These are phyloP conservation scores for Ceratobasidium sp. DNA, from an alignment of 1,284 basidiomycete genomes.

Conservation along the genomic window DNA sequence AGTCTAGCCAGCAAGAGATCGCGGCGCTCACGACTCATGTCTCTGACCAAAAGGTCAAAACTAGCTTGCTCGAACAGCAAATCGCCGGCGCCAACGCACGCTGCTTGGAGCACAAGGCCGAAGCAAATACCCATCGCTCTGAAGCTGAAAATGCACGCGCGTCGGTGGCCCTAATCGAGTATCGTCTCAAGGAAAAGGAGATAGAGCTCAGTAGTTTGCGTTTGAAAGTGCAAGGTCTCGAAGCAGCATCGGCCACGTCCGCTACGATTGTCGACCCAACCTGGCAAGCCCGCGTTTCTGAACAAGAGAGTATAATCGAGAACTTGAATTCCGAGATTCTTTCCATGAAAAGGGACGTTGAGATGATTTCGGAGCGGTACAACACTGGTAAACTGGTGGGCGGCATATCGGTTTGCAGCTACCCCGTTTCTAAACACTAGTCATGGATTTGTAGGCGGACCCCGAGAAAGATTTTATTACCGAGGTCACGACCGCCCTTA, in stretches of 20 bases:
- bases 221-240: not conserved
- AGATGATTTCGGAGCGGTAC: conserved; percentile 14
- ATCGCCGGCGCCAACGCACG: conserved; percentile 15
- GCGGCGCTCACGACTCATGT: not conserved
- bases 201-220: conserved; percentile 11
- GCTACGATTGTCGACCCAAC: not conserved
- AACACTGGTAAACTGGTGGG: conserved; percentile 19
- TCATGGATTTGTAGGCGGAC: not conserved
- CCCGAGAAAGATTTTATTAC: conserved; percentile 27
- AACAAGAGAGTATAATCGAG: conserved; percentile 9
- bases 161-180: not conserved
- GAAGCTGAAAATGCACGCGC: conserved; percentile 26
- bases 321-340: not conserved
- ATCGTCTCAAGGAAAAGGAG: conserved; percentile 32
- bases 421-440: not conserved
- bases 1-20: conserved; percentile 9
- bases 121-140: conserved; percentile 12
- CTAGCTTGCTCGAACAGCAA: conserved; percentile 23
- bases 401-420: not conserved
- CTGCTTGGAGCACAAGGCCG: conserved; percentile 1
- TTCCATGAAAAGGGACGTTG: not conserved
- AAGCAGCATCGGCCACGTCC: not conserved
- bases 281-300: not conserved
- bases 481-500: conserved; percentile 11
- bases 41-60: conserved; percentile 20